These are phyloP conservation scores for Arthrobotrys megalospora DNA, from an alignment of 2,329 filamentous ascomycete species.

Conservation along the genomic window DNA sequence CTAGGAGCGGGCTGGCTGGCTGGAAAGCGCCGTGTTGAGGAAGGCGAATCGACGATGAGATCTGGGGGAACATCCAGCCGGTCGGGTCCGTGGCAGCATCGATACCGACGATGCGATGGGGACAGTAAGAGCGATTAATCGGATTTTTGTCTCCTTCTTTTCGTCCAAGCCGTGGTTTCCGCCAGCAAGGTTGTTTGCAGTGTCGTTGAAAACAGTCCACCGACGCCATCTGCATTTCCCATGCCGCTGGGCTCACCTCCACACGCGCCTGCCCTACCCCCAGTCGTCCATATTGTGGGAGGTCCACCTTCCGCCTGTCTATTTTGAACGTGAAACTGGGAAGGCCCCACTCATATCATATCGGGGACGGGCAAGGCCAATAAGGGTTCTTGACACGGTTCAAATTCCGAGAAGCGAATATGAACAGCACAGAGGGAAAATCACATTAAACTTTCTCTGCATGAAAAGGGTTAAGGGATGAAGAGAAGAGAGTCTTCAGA, in stretches of 20 bases:
- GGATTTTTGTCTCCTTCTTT: slow-evolving; percentile 27
- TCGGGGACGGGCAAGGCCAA: slow-evolving; percentile 47
- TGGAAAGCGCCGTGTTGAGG: slow-evolving; percentile 40
- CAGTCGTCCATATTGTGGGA: slow-evolving; percentile 42
- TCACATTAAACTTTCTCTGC: slow-evolving; percentile 46
- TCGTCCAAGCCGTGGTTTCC: slow-evolving; percentile 47
- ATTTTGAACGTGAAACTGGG: slow-evolving; percentile 60
- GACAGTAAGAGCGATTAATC: slow-evolving; percentile 37
- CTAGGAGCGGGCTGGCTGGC: neutral
- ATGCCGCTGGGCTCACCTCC: slow-evolving; percentile 48
- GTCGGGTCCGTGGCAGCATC: slow-evolving; percentile 43
- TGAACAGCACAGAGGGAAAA: slow-evolving; percentile 40
- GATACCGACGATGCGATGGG: slow-evolving; percentile 50
- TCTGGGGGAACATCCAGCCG: slow-evolving; percentile 38
- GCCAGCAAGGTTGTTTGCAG: slow-evolving; percentile 44
- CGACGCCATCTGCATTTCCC: slow-evolving; percentile 45
- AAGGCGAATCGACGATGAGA: slow-evolving; percentile 30
- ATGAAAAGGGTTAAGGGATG: slow-evolving; percentile 37
- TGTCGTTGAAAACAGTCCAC: slow-evolving; percentile 39
- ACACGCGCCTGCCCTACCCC: slow-evolving; percentile 9
- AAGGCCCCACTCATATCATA: slow-evolving; percentile 57
- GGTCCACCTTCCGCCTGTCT: slow-evolving; percentile 57
- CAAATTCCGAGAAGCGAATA: slow-evolving; percentile 41
- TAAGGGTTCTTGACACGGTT: slow-evolving; percentile 52
- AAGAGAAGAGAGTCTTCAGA: slow-evolving; percentile 2